phyloP scores from a whole-genome alignment of 2,329 filamentous ascomycete species.

The Apiospora hydei region DNA sequence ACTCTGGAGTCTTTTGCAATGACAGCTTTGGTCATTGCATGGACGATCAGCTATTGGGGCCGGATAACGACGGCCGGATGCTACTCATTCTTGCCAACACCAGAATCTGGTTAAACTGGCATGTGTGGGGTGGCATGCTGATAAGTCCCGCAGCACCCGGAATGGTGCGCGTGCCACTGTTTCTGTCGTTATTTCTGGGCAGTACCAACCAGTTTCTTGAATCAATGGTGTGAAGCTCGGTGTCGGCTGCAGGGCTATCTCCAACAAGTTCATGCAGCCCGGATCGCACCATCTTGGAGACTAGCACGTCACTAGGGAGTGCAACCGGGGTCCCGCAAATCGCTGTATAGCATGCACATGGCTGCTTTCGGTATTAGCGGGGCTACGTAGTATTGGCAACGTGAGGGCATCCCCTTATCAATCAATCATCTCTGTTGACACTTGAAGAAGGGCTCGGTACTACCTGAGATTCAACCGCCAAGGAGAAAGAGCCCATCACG shows the following conservation, averaged over 20 bases:
- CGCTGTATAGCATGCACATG: not conserved
- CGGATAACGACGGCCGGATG: not conserved
- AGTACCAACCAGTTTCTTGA: not conserved
- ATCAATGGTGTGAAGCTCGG: not conserved
- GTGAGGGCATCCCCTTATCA: not conserved
- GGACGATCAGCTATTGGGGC: not conserved
- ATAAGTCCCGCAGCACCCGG: not conserved
- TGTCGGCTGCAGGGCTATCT: not conserved
- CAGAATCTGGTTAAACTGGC: not conserved
- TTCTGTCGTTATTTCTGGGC: not conserved
- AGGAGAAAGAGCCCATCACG: not conserved
- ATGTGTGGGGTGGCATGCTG: not conserved
- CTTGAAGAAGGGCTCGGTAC: not conserved
- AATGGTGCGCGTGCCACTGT: not conserved
- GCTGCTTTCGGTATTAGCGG: not conserved
- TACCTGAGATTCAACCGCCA: too few species aligned
- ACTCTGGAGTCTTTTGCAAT: not conserved
- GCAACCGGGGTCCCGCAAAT: conserved; percentile 8
- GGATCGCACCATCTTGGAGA: conserved; percentile 19
- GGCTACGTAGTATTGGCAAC: not conserved
- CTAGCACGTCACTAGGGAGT: conserved; percentile 25
- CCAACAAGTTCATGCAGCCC: conserved; percentile 1
- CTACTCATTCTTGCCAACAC: not conserved
- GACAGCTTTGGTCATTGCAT: not conserved
- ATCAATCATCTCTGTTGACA: not conserved